Evolutionary conservation across 257 asterid genomes (phyloP), one percentile per base, ranked within the genome.

Genomic region (Lantana camara): DNA sequence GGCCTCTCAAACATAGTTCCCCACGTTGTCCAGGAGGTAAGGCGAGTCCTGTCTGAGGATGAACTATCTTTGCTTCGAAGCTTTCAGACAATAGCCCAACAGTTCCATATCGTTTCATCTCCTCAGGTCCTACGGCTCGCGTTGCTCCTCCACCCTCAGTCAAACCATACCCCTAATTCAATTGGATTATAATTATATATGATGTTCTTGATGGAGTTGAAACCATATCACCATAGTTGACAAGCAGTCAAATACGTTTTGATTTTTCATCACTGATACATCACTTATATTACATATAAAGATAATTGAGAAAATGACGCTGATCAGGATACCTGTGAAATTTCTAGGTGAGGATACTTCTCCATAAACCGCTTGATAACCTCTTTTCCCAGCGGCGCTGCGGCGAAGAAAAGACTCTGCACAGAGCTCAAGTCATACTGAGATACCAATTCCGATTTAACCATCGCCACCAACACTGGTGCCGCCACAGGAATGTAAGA

Each of bases 351-450:
- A 3, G 96, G 91, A 54, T 89, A 92, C 21, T 76, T 82, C 24
- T 73, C 75, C 45, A 60, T 78, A 71, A 92, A 89, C 67, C 68
- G 71, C 75, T 79, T 85, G 4, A 85, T 62, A 23, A 82, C 81
- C 73, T 89, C 97, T 80, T 77, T 87, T 19, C 98, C 98, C 0
- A 92, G 89, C 73, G 98, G 91, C 9, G 97, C 98, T 51, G 97
- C 98, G 59, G 97, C 98, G 84, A 85, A 80, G 35, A 86, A 84
- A 37, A 92, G 63, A 16, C 24, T 1, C 75, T 48, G 84, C 14
- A 92, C 75, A 2, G 98, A 89, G 70, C 88, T 79, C 64, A 92
- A 56, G 40, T 87, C 97, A 50, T 83, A 82, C 67, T 85, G 85
- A 3, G 1, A 48, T 67, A 79, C 93, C 83, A 92, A 52, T 57